Evolutionary conservation across 129 eudicot genomes (phyloP).

Genomic region (Deinandra increscens): DNA sequence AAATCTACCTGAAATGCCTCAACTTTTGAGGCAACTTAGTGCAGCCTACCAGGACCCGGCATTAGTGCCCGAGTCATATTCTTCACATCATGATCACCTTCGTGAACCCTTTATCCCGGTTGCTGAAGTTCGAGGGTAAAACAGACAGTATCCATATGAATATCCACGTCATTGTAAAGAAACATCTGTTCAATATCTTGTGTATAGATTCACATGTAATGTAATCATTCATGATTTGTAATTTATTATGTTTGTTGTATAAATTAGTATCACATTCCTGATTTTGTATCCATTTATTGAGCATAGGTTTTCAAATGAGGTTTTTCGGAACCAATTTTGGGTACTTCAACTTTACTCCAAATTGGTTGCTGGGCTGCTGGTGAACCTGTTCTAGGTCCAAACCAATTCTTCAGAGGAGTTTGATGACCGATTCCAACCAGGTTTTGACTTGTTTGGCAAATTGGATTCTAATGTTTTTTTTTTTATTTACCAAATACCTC

Average conservation of each 20-base stretch:
- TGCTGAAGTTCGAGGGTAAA: conserved; percentile 26
- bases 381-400: too few species aligned
- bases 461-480: too few species aligned
- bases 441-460: too few species aligned
- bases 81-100: conserved; percentile 16
- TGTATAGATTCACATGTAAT: background rate
- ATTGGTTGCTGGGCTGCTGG: too few species aligned
- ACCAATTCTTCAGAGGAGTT: too few species aligned
- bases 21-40: conserved; percentile 32
- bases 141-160: background rate
- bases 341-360: too few species aligned
- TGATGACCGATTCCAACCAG: too few species aligned
- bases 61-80: conserved; percentile 35
- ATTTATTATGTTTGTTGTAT: background rate
- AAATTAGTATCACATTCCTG: background rate
- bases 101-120: conserved; percentile 37
- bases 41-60: conserved; percentile 59
- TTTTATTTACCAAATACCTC: too few species aligned
- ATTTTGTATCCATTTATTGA: background rate
- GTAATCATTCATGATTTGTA: too few species aligned
- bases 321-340: too few species aligned
- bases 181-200: background rate
- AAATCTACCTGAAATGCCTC: conserved; percentile 40
- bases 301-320: too few species aligned
- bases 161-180: background rate